Evolutionary conservation across 1,139 yeast genomes (phyloP).

Genomic region (Blastobotrys ciferrii): DNA sequence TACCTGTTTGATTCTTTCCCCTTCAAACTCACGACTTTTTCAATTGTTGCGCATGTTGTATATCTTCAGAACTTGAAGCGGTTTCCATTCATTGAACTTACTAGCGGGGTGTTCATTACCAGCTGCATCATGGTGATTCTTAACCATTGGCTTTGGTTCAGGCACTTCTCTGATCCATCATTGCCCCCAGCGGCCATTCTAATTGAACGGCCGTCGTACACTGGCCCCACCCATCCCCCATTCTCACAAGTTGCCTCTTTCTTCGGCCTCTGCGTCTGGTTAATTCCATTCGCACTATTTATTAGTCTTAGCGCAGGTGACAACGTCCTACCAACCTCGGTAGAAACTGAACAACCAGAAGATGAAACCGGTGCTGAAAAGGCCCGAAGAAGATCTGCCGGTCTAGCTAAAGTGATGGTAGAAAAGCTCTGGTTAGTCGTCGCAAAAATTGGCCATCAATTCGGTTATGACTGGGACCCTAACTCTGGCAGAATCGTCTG

Average conservation of each 20-base stretch:
- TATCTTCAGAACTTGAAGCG: slow-evolving; percentile 72
- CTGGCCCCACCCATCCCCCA: slow-evolving; percentile 64
- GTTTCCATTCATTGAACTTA: slow-evolving; percentile 80
- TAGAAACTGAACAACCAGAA: slow-evolving; percentile 23
- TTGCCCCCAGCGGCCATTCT: slow-evolving; percentile 44
- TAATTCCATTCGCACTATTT: slow-evolving; percentile 88
- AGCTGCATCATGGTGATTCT: slow-evolving; percentile 71
- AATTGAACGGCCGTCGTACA: slow-evolving; percentile 34
- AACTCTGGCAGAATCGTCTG: slow-evolving; percentile 19
- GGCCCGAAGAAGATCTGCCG: slow-evolving; percentile 44
- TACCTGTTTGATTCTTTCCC: slow-evolving; percentile 79
- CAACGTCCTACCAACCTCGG: slow-evolving; percentile 64
- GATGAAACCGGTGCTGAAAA: slow-evolving; percentile 35
- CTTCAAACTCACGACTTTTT: slow-evolving; percentile 57
- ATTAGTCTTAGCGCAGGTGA: slow-evolving; percentile 93
- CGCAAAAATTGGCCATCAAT: slow-evolving; percentile 47
- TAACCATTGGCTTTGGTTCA: slow-evolving; percentile 90
- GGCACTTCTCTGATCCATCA: slow-evolving; percentile 72
- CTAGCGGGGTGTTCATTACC: slow-evolving; percentile 63
- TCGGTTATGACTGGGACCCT: slow-evolving; percentile 67
- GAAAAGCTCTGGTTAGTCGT: slow-evolving; percentile 52
- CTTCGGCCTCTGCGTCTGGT: slow-evolving; percentile 92
- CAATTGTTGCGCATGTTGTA: slow-evolving; percentile 66
- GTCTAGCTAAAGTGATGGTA: slow-evolving; percentile 65
- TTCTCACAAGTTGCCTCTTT: slow-evolving; percentile 91